Evolutionary conservation across 768 basidiomycete genomes (phyloP), one percentile per base, ranked within the genome.

Genomic region (Mycena chlorophos): DNA sequence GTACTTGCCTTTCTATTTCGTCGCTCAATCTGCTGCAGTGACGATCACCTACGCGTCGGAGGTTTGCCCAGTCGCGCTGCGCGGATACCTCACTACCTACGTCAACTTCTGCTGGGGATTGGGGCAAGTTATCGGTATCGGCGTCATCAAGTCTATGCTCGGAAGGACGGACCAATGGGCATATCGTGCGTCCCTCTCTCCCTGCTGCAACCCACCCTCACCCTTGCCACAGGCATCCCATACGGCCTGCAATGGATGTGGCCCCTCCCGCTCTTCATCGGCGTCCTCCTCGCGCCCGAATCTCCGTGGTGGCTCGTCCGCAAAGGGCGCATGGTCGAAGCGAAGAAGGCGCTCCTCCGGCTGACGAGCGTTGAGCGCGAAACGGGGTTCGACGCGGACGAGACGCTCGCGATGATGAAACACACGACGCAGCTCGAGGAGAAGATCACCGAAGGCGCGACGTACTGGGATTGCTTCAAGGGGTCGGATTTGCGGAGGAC

Each of bases 231-330:
- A n/a, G n/a, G n/a, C 27, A 61, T 61, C 47, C 55, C 60, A 10
- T 61, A 62, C 31, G 68, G 65, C 8, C 51, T 72, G 14, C 71
- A 71, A 34, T 71, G 69, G 66, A 67, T 72, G 37, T 71, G 70
- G 55, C 71, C 69, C 0, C 26, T 66, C 38, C 62, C 71, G 3
- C 63, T 72, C 42, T 51, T 72, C 43, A 47, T 64, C 3, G 71
- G 71, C 16, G 63, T 72, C 29, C 60, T 62, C 0, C 69, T 71
- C 27, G 68, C 68, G 2, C 69, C 71, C 0, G 71, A 72, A 50
- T 64, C 63, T 0, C 71, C 69, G 0, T 71, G 70, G 70, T 71
- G 70, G 70, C 61, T 71, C 5, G 71, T 71, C 2, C 68, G 71
- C 5, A 63, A 65, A 31, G 69, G 69, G 39, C 55, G 63, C 10